Evolutionary conservation across 2,329 filamentous ascomycete species (phyloP).

Genomic region (Trichophyton rubrum): DNA sequence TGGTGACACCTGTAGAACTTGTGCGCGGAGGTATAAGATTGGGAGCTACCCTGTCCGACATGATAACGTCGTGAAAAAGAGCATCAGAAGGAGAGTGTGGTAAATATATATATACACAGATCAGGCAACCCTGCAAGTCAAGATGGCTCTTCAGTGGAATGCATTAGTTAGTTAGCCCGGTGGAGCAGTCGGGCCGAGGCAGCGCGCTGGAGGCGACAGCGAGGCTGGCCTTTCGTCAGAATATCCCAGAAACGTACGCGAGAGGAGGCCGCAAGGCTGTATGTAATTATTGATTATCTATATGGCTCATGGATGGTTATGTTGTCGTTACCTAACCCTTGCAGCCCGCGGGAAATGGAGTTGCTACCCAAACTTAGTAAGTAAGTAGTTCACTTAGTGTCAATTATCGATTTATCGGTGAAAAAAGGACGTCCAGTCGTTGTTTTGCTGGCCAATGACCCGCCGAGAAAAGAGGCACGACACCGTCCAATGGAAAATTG

Average conservation of each 20-base stretch:
- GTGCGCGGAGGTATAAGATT: slow-evolving; percentile 61
- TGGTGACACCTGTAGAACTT: slow-evolving; percentile 48
- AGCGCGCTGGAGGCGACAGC: background rate
- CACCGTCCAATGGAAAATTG: no score
- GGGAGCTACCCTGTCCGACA: slow-evolving; percentile 16
- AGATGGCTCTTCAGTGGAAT: background rate
- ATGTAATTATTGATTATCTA: background rate
- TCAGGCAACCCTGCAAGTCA: background rate
- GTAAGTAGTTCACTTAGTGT: no score
- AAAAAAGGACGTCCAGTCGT: no score
- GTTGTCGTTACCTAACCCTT: no score
- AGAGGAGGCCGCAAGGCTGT: background rate
- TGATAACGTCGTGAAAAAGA: background rate
- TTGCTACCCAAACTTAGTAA: no score
- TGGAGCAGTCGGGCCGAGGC: background rate
- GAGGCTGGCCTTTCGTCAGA: background rate
- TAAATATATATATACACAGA: background rate
- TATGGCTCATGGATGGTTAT: no score
- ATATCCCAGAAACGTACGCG: background rate
- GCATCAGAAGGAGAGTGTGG: background rate
- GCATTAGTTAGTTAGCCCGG: background rate
- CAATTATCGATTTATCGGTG: no score
- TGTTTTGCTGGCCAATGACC: no score
- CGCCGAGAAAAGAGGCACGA: no score
- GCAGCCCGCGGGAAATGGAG: no score